A percentile compares a stretch with the other conserved stretches of the same genome.
Conservation (phyloP, 1,139 yeast genomes). For the Groenewaldozyma auringiensis region DNA sequence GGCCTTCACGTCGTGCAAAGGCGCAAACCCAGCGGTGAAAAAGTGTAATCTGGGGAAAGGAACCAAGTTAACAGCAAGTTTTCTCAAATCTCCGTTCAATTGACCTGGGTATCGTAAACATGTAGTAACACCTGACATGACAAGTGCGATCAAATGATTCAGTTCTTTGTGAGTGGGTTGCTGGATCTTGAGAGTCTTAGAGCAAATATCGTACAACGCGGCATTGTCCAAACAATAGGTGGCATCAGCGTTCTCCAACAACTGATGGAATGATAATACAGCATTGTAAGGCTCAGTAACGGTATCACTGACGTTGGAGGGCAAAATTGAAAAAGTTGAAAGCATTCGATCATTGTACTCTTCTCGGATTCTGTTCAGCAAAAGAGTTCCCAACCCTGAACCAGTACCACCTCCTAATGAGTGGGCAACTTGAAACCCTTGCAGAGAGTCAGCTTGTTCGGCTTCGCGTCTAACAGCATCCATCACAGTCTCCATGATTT, state of each 20-base stretch:
- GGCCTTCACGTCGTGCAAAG: slow-evolving; percentile 34
- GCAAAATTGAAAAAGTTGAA: slow-evolving; percentile 40
- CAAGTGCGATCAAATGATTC: slow-evolving; percentile 37
- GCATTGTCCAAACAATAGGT: slow-evolving; percentile 42
- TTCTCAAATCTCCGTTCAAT: slow-evolving; percentile 40
- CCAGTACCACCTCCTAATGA: slow-evolving; percentile 44
- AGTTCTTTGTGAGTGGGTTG: slow-evolving; percentile 38
- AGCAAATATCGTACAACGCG: slow-evolving; percentile 39
- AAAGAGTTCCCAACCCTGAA: slow-evolving; percentile 39
- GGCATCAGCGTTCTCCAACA: slow-evolving; percentile 39
- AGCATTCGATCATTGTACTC: slow-evolving; percentile 42
- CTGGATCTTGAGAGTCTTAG: slow-evolving; percentile 34
- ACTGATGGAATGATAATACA: slow-evolving; percentile 37
- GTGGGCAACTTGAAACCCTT: slow-evolving; percentile 43
- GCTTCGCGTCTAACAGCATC: slow-evolving; percentile 41
- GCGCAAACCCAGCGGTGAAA: slow-evolving; percentile 42
- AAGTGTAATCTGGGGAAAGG: slow-evolving; percentile 43
- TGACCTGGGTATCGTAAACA: slow-evolving; percentile 42
- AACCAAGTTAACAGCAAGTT: slow-evolving; percentile 40
- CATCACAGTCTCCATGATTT: slow-evolving; percentile 39
- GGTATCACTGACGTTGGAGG: slow-evolving; percentile 39
- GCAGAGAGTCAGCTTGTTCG: slow-evolving; percentile 38
- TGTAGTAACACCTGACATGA: slow-evolving; percentile 42
- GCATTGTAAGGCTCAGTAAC: slow-evolving; percentile 42
- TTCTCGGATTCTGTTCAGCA: slow-evolving; percentile 36